A percentile compares a stretch with the other conserved stretches of the same genome.
phyloP scores from a whole-genome alignment of 2,329 filamentous ascomycete genomes.

The Blastomyces parvus region DNA sequence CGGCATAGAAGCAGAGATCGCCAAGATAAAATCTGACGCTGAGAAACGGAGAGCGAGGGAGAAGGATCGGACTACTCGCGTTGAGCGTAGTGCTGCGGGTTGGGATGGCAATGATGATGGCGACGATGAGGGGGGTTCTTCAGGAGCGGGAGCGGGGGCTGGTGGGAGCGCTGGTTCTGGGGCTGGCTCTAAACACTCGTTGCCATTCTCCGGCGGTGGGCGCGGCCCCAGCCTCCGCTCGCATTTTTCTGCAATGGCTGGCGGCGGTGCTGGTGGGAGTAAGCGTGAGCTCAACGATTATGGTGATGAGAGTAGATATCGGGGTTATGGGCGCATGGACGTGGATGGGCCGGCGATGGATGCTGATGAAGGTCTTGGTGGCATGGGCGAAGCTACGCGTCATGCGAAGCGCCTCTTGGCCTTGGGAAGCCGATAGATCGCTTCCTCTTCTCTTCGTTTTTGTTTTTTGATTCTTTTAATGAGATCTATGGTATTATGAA shows the following conservation, averaged over 20 bases:
- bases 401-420: constrained; percentile 30
- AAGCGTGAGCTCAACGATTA: constrained; percentile 17
- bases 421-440: constrained; percentile 24
- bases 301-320: constrained; percentile 12
- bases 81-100: constrained; percentile 43
- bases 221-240: constrained; percentile 4
- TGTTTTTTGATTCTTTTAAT: neutral
- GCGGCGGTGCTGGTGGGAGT: constrained; percentile 11
- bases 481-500: neutral
- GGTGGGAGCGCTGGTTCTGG: constrained; percentile 10
- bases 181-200: constrained; percentile 15
- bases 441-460: neutral
- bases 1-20: constrained; percentile 68
- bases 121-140: constrained; percentile 16
- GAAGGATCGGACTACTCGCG: constrained; percentile 39
- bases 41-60: constrained; percentile 45
- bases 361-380: constrained; percentile 26
- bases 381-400: constrained; percentile 16
- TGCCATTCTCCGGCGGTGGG: constrained; percentile 10
- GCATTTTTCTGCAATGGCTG: constrained; percentile 8
- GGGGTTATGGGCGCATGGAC: constrained; percentile 8
- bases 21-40: constrained; percentile 52
- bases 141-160: constrained; percentile 16
- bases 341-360: constrained; percentile 28
- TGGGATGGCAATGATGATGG: constrained; percentile 18